phyloP scores from a whole-genome alignment of 495 filamentous ascomycete genomes.

The Clavariopsis aquatica region DNA sequence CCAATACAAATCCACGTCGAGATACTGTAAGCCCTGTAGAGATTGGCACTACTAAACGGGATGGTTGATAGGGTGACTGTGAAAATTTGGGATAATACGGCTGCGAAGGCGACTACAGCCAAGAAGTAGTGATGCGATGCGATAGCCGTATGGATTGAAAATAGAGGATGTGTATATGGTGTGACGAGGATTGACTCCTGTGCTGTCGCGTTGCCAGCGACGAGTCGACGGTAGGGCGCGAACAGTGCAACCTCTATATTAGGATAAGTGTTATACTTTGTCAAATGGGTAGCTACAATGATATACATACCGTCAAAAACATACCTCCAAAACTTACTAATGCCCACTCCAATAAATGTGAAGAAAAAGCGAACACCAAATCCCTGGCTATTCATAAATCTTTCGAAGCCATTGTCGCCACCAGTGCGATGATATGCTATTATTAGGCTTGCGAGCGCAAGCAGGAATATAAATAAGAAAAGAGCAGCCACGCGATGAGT shows the following conservation, averaged over 20 bases:
- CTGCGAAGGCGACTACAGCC: not conserved
- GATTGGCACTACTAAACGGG: conserved; percentile 4
- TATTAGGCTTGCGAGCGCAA: not conserved
- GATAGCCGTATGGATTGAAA: not conserved
- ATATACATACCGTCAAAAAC: conserved; percentile 2
- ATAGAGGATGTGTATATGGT: not conserved
- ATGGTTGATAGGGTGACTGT: conserved; percentile 12
- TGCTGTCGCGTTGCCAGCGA: not conserved
- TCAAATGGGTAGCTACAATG: not conserved
- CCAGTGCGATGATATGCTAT: conserved; percentile 1
- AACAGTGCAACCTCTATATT: not conserved
- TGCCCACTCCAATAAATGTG: conserved; percentile 7
- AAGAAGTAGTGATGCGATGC: not conserved
- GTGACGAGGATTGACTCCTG: conserved; percentile 10
- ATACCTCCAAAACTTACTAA: conserved; percentile 5
- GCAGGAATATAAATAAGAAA: too few species aligned
- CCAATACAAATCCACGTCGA: conserved; percentile 2
- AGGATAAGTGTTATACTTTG: not conserved
- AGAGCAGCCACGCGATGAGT: not conserved
- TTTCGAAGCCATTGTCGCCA: conserved; percentile 11
- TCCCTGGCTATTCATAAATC: conserved; percentile 15
- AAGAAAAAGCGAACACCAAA: conserved; percentile 15
- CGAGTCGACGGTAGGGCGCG: conserved; percentile 11
- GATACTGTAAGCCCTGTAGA: conserved; percentile 2
- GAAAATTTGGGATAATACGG: not conserved